Evolutionary conservation across 2,329 filamentous ascomycete genomes (phyloP).

Genomic region (Fusarium sp.): DNA sequence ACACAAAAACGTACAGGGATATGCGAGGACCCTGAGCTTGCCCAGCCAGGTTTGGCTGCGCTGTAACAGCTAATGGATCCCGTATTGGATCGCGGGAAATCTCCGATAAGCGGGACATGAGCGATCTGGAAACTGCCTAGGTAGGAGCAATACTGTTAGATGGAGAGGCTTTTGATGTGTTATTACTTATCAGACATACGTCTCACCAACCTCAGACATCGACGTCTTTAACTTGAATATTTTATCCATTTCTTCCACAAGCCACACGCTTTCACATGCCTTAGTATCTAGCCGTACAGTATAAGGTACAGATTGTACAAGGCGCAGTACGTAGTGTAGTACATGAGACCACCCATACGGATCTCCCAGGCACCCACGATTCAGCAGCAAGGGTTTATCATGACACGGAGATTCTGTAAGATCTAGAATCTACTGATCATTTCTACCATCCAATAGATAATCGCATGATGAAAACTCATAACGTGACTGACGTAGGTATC

Average conservation of each 20-base stretch:
- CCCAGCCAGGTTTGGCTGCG: conserved; percentile 16
- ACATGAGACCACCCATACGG: conserved; percentile 13
- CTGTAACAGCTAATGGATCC: conserved; percentile 9
- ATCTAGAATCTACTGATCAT: conserved; percentile 20
- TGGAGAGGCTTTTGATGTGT: not conserved
- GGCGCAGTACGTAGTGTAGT: not conserved
- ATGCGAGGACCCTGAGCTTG: conserved; percentile 19
- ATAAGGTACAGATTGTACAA: not conserved
- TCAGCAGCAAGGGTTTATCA: not conserved
- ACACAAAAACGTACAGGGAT: conserved; percentile 13
- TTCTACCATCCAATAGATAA: not conserved
- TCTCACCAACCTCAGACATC: not conserved
- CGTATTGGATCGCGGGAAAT: conserved; percentile 35
- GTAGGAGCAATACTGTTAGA: not conserved
- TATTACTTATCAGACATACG: not conserved
- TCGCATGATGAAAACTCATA: not conserved
- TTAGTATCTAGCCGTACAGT: too few relatives aligned
- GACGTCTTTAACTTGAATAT: not conserved
- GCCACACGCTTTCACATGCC: not conserved
- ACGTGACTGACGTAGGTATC: not conserved
- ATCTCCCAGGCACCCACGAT: not conserved
- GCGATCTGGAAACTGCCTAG: conserved; percentile 19
- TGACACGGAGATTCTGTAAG: conserved; percentile 4
- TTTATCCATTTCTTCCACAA: not conserved
- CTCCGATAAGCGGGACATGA: conserved; percentile 42